Percentiles rank a stretch among this genome's conserved stretches.
Evolutionary conservation across 768 basidiomycete species (phyloP).

Genomic region (Suillus cothurnatus): DNA sequence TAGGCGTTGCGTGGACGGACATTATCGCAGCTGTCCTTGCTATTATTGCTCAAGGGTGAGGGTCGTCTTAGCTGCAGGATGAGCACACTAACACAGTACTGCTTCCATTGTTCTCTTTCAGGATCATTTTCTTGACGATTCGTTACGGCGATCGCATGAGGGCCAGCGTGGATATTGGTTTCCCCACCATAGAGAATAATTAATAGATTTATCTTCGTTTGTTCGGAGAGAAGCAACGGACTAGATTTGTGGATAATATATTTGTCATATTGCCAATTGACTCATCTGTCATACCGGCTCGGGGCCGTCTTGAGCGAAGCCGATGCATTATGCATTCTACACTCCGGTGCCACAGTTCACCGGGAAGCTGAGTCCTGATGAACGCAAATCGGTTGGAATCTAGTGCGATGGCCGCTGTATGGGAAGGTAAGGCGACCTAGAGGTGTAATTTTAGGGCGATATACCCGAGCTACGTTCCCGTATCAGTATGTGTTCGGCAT

Average conservation of each 20-base stretch:
- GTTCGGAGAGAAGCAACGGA: neutral
- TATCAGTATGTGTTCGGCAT: neutral
- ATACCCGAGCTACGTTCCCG: neutral
- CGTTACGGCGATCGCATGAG: too few species aligned
- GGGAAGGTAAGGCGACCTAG: neutral
- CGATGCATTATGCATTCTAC: neutral
- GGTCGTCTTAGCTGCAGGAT: too few species aligned
- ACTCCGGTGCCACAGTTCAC: neutral
- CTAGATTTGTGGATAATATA: neutral
- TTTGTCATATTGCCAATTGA: neutral
- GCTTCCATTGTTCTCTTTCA: too few species aligned
- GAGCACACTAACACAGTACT: too few species aligned
- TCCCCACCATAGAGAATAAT: too few species aligned
- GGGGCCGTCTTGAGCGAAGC: neutral
- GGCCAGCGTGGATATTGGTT: too few species aligned
- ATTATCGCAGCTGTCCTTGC: too few species aligned
- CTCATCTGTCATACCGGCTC: neutral
- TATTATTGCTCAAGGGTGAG: too few species aligned
- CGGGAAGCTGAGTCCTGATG: neutral
- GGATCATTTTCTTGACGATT: too few species aligned
- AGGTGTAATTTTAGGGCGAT: neutral
- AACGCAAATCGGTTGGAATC: neutral
- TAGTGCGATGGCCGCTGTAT: neutral
- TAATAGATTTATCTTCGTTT: too few species aligned
- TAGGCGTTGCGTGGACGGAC: too few species aligned